Conservation (phyloP, 768 basidiomycete genomes). For the Rhizopogon vulgaris region DNA sequence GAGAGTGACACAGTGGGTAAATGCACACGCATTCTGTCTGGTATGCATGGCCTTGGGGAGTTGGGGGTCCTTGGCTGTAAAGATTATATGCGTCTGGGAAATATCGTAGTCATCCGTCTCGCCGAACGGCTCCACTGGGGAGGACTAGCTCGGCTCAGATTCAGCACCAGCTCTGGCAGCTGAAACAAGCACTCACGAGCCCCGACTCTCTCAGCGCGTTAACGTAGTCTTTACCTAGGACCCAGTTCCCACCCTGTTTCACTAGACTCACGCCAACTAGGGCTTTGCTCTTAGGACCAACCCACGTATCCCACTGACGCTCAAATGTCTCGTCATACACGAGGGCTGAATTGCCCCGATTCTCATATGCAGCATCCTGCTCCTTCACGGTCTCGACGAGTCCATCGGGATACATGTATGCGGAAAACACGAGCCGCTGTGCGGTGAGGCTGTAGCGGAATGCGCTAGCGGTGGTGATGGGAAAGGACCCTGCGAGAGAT, state of each 20-base stretch:
- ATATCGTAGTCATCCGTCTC: constrained; percentile 77
- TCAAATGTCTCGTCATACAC: constrained; percentile 67
- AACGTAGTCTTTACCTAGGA: constrained; percentile 43
- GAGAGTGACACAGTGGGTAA: background rate
- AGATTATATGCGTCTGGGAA: constrained; percentile 61
- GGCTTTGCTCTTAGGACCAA: constrained; percentile 60
- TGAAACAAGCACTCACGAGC: constrained; percentile 39
- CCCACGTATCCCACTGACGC: constrained; percentile 81
- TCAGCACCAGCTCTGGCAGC: no score
- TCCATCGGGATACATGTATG: constrained; percentile 72
- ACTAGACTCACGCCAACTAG: constrained; percentile 64
- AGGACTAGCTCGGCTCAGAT: constrained; percentile 34
- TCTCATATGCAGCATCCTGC: constrained; percentile 67
- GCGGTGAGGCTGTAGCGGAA: constrained; percentile 58
- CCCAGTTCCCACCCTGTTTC: constrained; percentile 44
- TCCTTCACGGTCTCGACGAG: constrained; percentile 61
- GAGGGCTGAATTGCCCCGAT: constrained; percentile 64
- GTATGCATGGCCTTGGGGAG: constrained; percentile 82
- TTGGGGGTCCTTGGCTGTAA: constrained; percentile 80
- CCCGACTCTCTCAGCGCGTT: constrained; percentile 62
- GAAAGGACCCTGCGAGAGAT: constrained; percentile 57
- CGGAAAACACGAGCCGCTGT: constrained; percentile 76
- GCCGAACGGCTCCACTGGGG: constrained; percentile 86
- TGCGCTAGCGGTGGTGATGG: constrained; percentile 60
- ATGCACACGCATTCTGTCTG: constrained; percentile 62